These are phyloP conservation scores for Nitzschia putrida DNA, from an alignment of 108 stramenopile species.

Conservation along the genomic window DNA sequence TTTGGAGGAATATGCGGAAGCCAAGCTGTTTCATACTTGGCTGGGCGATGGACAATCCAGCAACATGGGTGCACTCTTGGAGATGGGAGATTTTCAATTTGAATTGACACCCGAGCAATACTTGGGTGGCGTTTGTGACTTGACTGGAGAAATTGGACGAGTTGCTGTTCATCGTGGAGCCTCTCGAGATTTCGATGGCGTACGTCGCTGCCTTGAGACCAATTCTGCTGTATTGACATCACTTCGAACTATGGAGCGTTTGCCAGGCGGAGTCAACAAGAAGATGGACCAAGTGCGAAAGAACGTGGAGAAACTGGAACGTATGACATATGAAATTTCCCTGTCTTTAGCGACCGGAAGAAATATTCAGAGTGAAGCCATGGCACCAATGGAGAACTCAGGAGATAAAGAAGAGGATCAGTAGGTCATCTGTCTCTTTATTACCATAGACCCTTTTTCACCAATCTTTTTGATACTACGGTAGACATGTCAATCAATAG, in stretches of 20 bases:
- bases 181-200: conserved; percentile 70
- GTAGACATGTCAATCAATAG: too few species aligned
- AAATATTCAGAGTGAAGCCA: conserved; percentile 33
- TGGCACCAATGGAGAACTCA: conserved; percentile 2
- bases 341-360: conserved; percentile 68
- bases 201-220: conserved; percentile 63
- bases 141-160: conserved; percentile 95
- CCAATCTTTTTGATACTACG: too few species aligned
- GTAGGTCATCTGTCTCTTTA: too few species aligned
- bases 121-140: conserved; percentile 92
- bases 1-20: conserved; percentile 93
- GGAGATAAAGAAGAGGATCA: conserved; percentile 1
- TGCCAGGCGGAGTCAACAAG: conserved; percentile 56
- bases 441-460: too few species aligned
- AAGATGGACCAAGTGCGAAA: conserved; percentile 63
- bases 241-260: conserved; percentile 50
- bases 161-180: conserved; percentile 89
- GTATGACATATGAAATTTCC: conserved; percentile 84
- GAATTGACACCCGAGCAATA: conserved; percentile 76
- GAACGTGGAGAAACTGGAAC: conserved; percentile 76
- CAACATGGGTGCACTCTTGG: conserved; percentile 45
- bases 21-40: conserved; percentile 89
- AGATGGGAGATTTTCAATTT: conserved; percentile 53
- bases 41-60: conserved; percentile 40
- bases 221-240: conserved; percentile 54